phyloP scores from a whole-genome alignment of 148 eudicot species.

The Dysphania ambrosioides region DNA sequence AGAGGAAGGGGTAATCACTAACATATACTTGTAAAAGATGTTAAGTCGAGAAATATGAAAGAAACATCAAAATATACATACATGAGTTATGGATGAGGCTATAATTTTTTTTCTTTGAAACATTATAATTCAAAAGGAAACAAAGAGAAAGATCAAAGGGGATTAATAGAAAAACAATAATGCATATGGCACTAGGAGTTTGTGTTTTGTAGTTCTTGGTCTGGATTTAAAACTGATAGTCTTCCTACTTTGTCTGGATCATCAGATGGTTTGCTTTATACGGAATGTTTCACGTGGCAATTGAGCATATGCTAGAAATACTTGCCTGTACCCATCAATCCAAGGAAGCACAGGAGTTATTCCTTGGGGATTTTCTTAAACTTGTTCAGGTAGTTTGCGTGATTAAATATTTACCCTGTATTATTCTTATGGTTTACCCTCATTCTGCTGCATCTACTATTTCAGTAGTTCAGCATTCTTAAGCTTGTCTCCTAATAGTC shows the following conservation, averaged over 20 bases:
- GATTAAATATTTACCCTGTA: constrained; percentile 2
- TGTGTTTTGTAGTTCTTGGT: too few species aligned
- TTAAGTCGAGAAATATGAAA: too few species aligned
- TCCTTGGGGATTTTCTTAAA: constrained; percentile 74
- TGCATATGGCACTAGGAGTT: too few species aligned
- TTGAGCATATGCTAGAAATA: constrained; percentile 76
- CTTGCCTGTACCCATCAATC: constrained; percentile 91
- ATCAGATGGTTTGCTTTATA: constrained; percentile 90
- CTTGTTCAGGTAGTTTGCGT: constrained; percentile 67
- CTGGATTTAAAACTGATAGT: background rate
- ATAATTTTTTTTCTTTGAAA: too few species aligned
- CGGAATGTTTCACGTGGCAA: constrained; percentile 78
- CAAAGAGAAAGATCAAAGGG: too few species aligned
- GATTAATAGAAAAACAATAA: too few species aligned
- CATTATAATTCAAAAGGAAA: too few species aligned
- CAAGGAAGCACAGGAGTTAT: constrained; percentile 80
- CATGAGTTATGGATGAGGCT: too few species aligned
- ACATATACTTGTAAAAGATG: too few species aligned
- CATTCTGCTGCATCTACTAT: constrained; percentile 7
- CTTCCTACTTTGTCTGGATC: constrained; percentile 7
- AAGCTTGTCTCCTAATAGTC: background rate
- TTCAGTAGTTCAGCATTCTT: background rate
- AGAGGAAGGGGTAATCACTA: too few species aligned
- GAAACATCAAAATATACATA: too few species aligned
- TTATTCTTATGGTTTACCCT: background rate